phyloP scores from a whole-genome alignment of 176 grass and related monocot genomes.

The Juncus inflexus region DNA sequence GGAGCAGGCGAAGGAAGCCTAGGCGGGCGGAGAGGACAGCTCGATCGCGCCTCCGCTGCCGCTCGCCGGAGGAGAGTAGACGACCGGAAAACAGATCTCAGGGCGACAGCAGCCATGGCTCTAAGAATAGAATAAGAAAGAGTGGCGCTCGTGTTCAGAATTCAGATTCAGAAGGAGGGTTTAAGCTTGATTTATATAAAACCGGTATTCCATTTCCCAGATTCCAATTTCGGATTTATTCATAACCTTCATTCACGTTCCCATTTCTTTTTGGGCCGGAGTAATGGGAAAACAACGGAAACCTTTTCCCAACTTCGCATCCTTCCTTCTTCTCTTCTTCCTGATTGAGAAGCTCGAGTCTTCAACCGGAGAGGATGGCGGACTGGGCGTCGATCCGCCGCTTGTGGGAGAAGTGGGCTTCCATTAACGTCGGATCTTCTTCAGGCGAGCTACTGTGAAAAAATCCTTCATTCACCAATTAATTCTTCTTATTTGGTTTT shows the following conservation, averaged over 20 bases:
- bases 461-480: neutral
- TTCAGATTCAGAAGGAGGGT: neutral
- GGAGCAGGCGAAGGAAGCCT: slow-evolving; percentile 29
- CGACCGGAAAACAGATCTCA: slow-evolving; percentile 56
- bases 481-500: neutral
- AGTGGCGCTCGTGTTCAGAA: neutral
- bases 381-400: slow-evolving; percentile 63
- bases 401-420: slow-evolving; percentile 78
- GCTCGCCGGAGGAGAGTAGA: slow-evolving; percentile 36
- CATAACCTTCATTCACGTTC: neutral
- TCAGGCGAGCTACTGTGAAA: slow-evolving; percentile 26
- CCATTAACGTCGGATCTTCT: slow-evolving; percentile 47
- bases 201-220: no score
- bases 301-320: neutral
- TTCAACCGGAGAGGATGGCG: slow-evolving; percentile 40
- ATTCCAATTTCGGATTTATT: no score
- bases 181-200: no score
- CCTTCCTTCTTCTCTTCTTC: no score
- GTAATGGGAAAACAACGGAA: neutral
- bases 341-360: no score
- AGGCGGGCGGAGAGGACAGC: slow-evolving; percentile 26
- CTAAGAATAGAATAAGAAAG: neutral
- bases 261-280: neutral
- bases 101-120: slow-evolving; percentile 43
- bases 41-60: slow-evolving; percentile 17